Evolutionary conservation across 768 basidiomycete genomes (phyloP).

Genomic region (Podaxis mareebaensis): DNA sequence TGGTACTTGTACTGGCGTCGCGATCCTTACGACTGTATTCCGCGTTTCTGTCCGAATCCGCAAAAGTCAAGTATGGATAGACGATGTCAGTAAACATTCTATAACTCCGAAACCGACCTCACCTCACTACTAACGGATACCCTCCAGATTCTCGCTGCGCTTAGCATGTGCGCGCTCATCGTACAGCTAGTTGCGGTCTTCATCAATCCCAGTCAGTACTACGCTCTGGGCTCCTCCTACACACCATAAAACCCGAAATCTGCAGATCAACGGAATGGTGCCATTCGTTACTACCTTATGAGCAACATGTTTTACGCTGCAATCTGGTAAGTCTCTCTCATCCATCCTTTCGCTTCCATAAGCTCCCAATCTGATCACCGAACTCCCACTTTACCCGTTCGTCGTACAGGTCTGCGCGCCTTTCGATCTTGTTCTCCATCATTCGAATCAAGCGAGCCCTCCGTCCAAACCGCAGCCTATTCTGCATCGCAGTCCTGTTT

Average conservation of each 20-base stretch:
- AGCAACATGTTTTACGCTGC: constrained; percentile 36
- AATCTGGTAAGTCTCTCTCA: constrained; percentile 31
- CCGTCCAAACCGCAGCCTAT: not conserved
- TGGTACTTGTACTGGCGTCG: not conserved
- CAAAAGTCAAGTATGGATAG: constrained; percentile 1
- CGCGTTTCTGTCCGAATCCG: not conserved
- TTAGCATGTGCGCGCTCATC: constrained; percentile 3
- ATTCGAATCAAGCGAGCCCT: constrained; percentile 45
- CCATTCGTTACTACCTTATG: constrained; percentile 38
- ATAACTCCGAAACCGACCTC: not conserved
- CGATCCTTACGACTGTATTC: not conserved
- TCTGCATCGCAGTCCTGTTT: constrained; percentile 31
- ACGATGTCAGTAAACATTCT: constrained; percentile 1
- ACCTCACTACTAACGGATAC: not conserved
- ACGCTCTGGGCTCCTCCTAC: not conserved
- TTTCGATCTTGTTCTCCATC: constrained; percentile 39
- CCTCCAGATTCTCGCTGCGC: not conserved
- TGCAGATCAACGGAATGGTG: constrained; percentile 13
- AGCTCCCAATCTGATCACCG: not conserved
- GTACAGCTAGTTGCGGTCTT: constrained; percentile 6
- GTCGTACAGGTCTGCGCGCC: not conserved
- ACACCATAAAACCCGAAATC: not conserved
- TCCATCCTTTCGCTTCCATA: not conserved
- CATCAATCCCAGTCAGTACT: constrained; percentile 2
- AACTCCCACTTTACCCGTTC: not conserved